A percentile compares a stretch with the other conserved stretches of the same genome.
Evolutionary conservation across 1,284 basidiomycete species (phyloP).

Genomic region (Moniliella sp.): DNA sequence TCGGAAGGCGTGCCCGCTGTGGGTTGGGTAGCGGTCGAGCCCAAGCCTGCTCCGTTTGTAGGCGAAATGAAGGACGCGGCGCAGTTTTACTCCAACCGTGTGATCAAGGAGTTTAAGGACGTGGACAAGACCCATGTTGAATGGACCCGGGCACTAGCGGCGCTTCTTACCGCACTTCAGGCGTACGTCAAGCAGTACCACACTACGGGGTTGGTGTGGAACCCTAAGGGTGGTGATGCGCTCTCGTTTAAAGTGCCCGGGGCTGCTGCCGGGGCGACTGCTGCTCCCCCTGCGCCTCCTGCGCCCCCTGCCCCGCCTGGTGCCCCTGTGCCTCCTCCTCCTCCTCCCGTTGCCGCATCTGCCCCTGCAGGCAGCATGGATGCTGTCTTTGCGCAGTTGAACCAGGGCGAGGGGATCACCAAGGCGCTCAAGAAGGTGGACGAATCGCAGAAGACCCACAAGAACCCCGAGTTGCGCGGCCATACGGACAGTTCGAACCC

Average conservation of each 20-base stretch:
- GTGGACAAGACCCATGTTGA: slow-evolving; percentile 60
- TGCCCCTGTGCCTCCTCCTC: slow-evolving; percentile 37
- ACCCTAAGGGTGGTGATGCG: slow-evolving; percentile 45
- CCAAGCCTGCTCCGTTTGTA: slow-evolving; percentile 65
- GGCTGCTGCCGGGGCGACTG: slow-evolving; percentile 13
- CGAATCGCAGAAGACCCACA: slow-evolving; percentile 90
- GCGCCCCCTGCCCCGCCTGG: slow-evolving; percentile 39
- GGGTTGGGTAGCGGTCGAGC: slow-evolving; percentile 29
- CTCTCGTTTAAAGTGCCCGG: slow-evolving; percentile 43
- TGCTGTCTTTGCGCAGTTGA: slow-evolving; percentile 78
- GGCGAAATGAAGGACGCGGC: slow-evolving; percentile 66
- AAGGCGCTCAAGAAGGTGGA: slow-evolving; percentile 80
- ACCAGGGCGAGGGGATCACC: slow-evolving; percentile 71
- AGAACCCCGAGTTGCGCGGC: slow-evolving; percentile 64
- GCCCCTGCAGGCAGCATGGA: slow-evolving; percentile 43
- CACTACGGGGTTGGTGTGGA: slow-evolving; percentile 73
- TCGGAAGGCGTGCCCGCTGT: slow-evolving; percentile 58
- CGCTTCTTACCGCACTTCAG: slow-evolving; percentile 54
- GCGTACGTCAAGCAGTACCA: slow-evolving; percentile 71
- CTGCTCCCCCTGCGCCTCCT: slow-evolving; percentile 26
- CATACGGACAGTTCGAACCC: no score
- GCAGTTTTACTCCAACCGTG: slow-evolving; percentile 69
- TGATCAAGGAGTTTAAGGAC: slow-evolving; percentile 80
- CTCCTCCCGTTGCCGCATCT: slow-evolving; percentile 36
- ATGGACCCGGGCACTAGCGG: slow-evolving; percentile 59